Evolutionary conservation across 1,284 basidiomycete genomes (phyloP).

Genomic region (Lentinula novae-zelandiae): DNA sequence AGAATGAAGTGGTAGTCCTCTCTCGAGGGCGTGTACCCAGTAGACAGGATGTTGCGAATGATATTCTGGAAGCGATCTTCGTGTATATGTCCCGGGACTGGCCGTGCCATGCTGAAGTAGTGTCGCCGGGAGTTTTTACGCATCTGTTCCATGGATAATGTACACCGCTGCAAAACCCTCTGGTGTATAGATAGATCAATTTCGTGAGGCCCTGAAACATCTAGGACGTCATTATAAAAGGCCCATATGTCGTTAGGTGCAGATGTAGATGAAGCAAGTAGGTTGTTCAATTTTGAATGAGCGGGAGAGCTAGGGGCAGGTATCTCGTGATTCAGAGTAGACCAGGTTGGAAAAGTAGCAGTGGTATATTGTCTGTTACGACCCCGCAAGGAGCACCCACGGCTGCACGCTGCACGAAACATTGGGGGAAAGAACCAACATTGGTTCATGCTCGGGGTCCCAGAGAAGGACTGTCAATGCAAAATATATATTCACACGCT

Average conservation of each 20-base stretch:
- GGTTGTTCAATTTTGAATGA: constrained; percentile 30
- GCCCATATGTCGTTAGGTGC: constrained; percentile 43
- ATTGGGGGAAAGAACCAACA: constrained; percentile 9
- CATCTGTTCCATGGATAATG: constrained; percentile 40
- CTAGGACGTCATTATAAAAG: constrained; percentile 53
- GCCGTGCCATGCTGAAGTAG: constrained; percentile 31
- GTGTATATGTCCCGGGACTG: constrained; percentile 41
- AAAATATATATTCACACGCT: neutral
- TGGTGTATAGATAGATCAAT: constrained; percentile 66
- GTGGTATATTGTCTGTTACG: neutral
- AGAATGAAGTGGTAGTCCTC: constrained; percentile 74
- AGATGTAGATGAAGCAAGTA: constrained; percentile 18
- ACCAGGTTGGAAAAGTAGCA: neutral
- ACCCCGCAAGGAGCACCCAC: neutral
- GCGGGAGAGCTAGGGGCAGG: neutral
- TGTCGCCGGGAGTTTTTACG: constrained; percentile 39
- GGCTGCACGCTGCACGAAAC: constrained; percentile 4
- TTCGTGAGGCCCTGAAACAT: constrained; percentile 37
- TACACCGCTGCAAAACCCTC: constrained; percentile 61
- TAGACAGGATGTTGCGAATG: constrained; percentile 62
- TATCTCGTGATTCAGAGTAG: neutral
- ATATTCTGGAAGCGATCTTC: constrained; percentile 62
- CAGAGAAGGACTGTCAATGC: neutral
- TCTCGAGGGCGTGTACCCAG: constrained; percentile 45
- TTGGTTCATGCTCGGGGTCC: neutral